phyloP scores from a whole-genome alignment of 371 early-diverging fungal species.

The Circinella umbellata region DNA sequence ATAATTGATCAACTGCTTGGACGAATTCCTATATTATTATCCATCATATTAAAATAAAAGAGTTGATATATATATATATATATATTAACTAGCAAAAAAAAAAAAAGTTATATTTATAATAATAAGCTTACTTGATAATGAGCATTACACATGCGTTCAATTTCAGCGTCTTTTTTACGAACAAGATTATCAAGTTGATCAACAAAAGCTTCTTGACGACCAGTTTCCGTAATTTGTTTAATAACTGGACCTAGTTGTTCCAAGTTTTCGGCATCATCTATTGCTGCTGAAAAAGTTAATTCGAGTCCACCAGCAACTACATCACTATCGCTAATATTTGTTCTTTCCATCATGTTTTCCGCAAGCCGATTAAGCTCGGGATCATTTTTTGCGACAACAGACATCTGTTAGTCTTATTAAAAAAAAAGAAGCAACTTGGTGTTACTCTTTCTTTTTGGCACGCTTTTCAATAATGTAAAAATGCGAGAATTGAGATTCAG shows the following conservation, averaged over 20 bases:
- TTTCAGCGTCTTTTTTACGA: slow-evolving; percentile 92
- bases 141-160: slow-evolving; percentile 95
- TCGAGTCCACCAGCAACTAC: slow-evolving; percentile 36
- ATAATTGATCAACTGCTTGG: slow-evolving; percentile 92
- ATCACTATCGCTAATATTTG: slow-evolving; percentile 24
- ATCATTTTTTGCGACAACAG: slow-evolving; percentile 17
- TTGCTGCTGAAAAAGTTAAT: slow-evolving; percentile 43
- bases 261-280: slow-evolving; percentile 71
- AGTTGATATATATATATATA: too few species aligned
- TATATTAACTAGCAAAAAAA: too few species aligned
- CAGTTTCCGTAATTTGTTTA: slow-evolving; percentile 87
- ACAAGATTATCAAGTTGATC: slow-evolving; percentile 86
- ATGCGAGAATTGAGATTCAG: too few species aligned
- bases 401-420: not conserved
- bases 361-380: slow-evolving; percentile 22
- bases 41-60: too few species aligned
- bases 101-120: not conserved
- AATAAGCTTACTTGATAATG: slow-evolving; percentile 85
- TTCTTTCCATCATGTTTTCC: slow-evolving; percentile 17
- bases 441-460: too few species aligned
- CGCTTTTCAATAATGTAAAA: too few species aligned
- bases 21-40: slow-evolving; percentile 82
- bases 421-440: too few species aligned
- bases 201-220: slow-evolving; percentile 84
- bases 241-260: slow-evolving; percentile 90